A percentile compares a stretch with the other conserved stretches of the same genome.
Conservation (phyloP, 1,139 yeast genomes). For the Yueomyces sp. region DNA sequence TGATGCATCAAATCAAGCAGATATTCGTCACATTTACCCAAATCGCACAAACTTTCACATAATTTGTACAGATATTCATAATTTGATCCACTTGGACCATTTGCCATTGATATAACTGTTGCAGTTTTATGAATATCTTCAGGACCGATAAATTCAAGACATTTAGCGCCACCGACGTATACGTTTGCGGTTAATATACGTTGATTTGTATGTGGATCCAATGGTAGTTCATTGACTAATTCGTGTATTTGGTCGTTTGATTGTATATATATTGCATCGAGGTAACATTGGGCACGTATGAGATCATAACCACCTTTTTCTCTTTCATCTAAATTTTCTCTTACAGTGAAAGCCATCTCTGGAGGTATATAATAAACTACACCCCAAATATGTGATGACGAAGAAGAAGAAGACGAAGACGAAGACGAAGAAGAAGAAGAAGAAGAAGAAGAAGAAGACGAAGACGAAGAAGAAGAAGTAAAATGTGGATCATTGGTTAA, state of each 20-base stretch:
- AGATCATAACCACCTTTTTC: constrained; percentile 83
- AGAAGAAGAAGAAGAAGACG: neutral
- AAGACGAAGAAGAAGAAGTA: neutral
- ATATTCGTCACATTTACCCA: constrained; percentile 3
- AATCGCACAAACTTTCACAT: constrained; percentile 36
- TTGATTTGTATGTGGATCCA: constrained; percentile 12
- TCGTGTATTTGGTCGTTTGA: constrained; percentile 18
- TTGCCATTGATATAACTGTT: constrained; percentile 36
- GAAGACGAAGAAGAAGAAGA: neutral
- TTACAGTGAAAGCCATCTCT: constrained; percentile 46
- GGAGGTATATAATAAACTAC: constrained; percentile 77
- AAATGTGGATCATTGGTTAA: neutral
- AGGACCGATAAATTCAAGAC: constrained; percentile 77
- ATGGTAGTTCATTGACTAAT: constrained; percentile 20
- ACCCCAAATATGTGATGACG: constrained; percentile 35
- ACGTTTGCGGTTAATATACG: constrained; percentile 34
- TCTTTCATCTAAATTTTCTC: constrained; percentile 59
- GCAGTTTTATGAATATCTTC: constrained; percentile 53
- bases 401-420: neutral
- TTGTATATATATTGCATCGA: constrained; percentile 20
- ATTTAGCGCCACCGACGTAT: constrained; percentile 74
- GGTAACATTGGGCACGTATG: constrained; percentile 54
- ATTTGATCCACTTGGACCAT: constrained; percentile 78
- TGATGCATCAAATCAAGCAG: constrained; percentile 1
- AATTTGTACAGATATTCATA: constrained; percentile 53